phyloP scores from a whole-genome alignment of 2,329 filamentous ascomycete genomes.

The Scytalidium sp. region DNA sequence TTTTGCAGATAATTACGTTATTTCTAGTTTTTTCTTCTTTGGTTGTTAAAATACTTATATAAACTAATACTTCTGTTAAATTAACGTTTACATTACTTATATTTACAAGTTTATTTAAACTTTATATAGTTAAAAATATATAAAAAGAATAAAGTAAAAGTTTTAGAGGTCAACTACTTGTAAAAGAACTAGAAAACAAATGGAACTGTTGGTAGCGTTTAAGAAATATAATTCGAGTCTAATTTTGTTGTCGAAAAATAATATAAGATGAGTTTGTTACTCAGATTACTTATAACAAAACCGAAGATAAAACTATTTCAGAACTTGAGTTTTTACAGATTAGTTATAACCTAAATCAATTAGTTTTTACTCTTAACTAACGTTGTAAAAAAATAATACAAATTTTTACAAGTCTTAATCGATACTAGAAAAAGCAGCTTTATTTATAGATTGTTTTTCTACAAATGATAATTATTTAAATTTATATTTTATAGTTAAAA shows the following conservation, averaged over 20 bases:
- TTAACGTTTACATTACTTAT: background rate
- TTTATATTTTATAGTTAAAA: no score
- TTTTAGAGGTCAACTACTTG: background rate
- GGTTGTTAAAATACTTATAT: no score
- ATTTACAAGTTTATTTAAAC: background rate
- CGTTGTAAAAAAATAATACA: no score
- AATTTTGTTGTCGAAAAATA: conserved; percentile 4
- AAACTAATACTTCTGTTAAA: no score
- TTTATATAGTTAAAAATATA: conserved; percentile 3
- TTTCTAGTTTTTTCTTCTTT: no score
- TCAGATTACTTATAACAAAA: background rate
- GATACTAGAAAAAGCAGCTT: no score
- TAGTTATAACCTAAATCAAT: background rate
- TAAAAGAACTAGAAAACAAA: conserved; percentile 5
- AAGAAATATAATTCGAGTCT: background rate
- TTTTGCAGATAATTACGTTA: no score
- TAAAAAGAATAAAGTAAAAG: conserved; percentile 6
- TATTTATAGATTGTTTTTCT: no score
- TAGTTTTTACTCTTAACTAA: no score
- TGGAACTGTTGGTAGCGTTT: conserved; percentile 1
- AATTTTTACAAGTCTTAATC: no score
- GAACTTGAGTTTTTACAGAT: conserved; percentile 2
- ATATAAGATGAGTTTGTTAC: conserved; percentile 1
- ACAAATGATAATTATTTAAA: no score
- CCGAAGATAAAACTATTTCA: background rate